Conservation (phyloP, 768 basidiomycete species). For the Pisolithus orientalis region DNA sequence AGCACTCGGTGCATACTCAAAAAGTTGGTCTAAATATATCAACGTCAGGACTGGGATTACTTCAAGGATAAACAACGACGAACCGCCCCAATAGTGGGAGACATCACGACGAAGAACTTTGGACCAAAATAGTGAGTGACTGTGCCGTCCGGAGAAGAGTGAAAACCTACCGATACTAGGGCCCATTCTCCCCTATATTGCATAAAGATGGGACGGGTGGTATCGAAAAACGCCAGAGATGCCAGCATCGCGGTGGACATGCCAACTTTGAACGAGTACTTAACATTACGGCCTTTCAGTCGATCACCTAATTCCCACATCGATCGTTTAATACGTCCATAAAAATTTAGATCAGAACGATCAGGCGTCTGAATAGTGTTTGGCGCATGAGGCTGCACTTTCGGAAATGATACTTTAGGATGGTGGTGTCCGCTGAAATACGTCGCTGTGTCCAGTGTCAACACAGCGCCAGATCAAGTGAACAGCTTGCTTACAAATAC, state of each 20-base stretch:
- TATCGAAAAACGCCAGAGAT: slow-evolving; percentile 81
- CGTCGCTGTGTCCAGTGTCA: slow-evolving; percentile 30
- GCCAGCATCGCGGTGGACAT: slow-evolving; percentile 79
- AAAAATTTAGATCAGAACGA: slow-evolving; percentile 48
- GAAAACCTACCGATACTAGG: slow-evolving; percentile 68
- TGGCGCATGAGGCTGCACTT: slow-evolving; percentile 74
- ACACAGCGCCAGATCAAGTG: slow-evolving; percentile 1
- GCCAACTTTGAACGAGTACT: slow-evolving; percentile 85
- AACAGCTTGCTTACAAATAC: slow-evolving; percentile 37
- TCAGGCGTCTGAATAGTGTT: slow-evolving; percentile 81
- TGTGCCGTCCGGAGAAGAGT: slow-evolving; percentile 2
- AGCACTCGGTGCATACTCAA: slow-evolving; percentile 76
- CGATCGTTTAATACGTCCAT: slow-evolving; percentile 58
- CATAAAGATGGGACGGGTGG: slow-evolving; percentile 70
- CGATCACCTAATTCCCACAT: slow-evolving; percentile 67
- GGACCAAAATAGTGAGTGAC: slow-evolving; percentile 4
- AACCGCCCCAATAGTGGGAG: slow-evolving; percentile 83
- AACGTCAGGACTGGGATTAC: slow-evolving; percentile 9
- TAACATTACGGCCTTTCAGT: slow-evolving; percentile 67
- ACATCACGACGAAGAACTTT: slow-evolving; percentile 86
- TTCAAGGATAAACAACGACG: slow-evolving; percentile 22
- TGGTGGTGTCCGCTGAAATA: slow-evolving; percentile 50
- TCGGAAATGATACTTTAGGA: slow-evolving; percentile 68
- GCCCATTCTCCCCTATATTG: slow-evolving; percentile 94
- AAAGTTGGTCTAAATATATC: slow-evolving; percentile 65